Evolutionary conservation across 179 eudicot species (phyloP).

Genomic region (Beta corolliflora): DNA sequence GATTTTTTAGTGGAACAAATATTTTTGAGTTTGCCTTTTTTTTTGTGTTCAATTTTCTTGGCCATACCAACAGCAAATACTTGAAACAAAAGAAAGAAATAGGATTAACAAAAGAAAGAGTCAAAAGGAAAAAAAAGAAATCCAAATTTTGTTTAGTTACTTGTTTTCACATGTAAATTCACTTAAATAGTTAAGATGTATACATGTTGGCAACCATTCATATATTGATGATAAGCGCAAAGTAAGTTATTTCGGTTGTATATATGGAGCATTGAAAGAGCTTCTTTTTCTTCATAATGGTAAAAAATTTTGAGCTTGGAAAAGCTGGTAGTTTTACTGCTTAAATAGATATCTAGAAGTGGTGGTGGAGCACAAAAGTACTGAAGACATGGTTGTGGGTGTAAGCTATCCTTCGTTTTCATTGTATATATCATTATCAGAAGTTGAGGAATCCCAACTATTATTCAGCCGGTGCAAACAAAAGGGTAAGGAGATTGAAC

Average conservation of each 20-base stretch:
- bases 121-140: not conserved
- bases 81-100: not conserved
- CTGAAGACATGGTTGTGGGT: too few relatives aligned
- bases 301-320: not conserved
- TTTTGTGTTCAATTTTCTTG: not conserved
- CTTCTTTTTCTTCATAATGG: not conserved
- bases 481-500: too few relatives aligned
- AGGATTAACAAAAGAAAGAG: not conserved
- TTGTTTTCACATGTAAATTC: constrained; percentile 11
- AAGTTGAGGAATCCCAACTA: too few relatives aligned
- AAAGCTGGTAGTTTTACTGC: not conserved
- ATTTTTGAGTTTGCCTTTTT: not conserved
- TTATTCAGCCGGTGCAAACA: too few relatives aligned
- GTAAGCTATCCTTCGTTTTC: too few relatives aligned
- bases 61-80: not conserved
- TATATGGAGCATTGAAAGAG: not conserved
- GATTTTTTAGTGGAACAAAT: constrained; percentile 3
- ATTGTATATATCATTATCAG: too few relatives aligned
- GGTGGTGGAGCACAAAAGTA: too few relatives aligned
- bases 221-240: not conserved
- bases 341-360: too few relatives aligned
- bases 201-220: not conserved
- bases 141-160: constrained; percentile 8
- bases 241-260: not conserved
- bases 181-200: not conserved